Evolutionary conservation across 2,329 filamentous ascomycete genomes (phyloP).

Genomic region (Sphaerulina musiva): DNA sequence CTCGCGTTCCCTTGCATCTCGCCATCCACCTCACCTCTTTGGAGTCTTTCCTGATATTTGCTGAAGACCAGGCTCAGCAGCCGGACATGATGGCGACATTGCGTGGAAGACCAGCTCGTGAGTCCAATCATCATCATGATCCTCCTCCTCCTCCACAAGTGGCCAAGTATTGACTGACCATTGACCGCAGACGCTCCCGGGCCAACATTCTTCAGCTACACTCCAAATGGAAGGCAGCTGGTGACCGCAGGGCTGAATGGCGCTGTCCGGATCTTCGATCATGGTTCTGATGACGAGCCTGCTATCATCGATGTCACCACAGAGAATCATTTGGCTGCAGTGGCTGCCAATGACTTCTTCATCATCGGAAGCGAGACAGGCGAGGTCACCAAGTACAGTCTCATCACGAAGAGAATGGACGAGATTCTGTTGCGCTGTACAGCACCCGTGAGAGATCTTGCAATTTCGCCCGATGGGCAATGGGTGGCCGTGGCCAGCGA

Average conservation of each 20-base stretch:
- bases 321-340: conserved; percentile 76
- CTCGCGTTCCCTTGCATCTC: background rate
- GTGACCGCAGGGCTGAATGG: conserved; percentile 92
- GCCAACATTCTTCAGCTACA: conserved; percentile 80
- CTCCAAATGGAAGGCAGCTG: conserved; percentile 75
- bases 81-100: conserved; percentile 38
- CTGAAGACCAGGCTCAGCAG: background rate
- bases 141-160: background rate
- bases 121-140: conserved; percentile 22
- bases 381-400: conserved; percentile 88
- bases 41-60: background rate
- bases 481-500: conserved; percentile 98
- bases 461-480: conserved; percentile 69
- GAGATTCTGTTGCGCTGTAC: conserved; percentile 75
- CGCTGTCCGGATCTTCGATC: conserved; percentile 85
- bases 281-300: conserved; percentile 86
- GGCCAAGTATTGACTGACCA: conserved; percentile 1
- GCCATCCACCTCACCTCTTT: background rate
- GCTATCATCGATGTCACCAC: conserved; percentile 85
- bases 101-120: conserved; percentile 56
- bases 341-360: conserved; percentile 72
- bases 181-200: conserved; percentile 64
- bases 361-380: conserved; percentile 89
- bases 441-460: conserved; percentile 79
- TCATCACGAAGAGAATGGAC: conserved; percentile 67